Base-by-base conservation (phyloP, 2,329 filamentous ascomycete species). In the Fusarium sp. region DNA sequence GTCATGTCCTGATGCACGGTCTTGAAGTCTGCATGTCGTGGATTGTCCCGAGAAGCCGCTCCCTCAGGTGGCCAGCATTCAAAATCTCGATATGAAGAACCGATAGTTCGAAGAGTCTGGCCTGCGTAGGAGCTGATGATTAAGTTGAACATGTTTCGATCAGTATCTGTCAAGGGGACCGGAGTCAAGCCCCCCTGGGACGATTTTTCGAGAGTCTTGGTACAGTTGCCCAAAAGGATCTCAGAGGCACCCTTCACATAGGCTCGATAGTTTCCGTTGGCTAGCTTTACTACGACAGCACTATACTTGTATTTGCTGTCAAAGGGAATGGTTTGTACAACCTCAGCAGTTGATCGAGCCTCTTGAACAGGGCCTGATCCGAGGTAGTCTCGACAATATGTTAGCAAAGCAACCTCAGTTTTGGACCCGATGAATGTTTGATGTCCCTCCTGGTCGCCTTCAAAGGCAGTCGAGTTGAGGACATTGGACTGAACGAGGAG, bases 51-150 rank as follows among this genome's bases (percentile, higher is more conserved):
- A 57, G 92, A 91, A 18, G 86, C 81, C n/a, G 85, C 89, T 52
- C 86, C 83, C 67, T 91, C 87, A 24, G 85, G 90, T 32, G 92
- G 92, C 91, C 91, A 94, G 56, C 81, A 83, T 53, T 89, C 84
- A 65, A 91, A 93, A 70, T 94, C 92, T 51, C 88, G 87, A 79
- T 92, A 94, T 14, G 92, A 84, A 68, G 94, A 84, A 27, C 87
- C 91, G 63, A 94, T 94, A 2, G 91, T 94, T 59, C 92, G 89
- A 20, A 94, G 86, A 18, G 91, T 93, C 46, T 88, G 83, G 12
- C 83, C 84, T 18, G 89, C 89, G 69, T 91, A 91, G 7, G 83
- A 82, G 55, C 86, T 85, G 70, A 91, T 91, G 58, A 87, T 79
- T 34, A 81, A 75, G 55, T 83, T 83, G 37, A 91, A 79, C 2